phyloP scores from a whole-genome alignment of 2,329 filamentous ascomycete genomes.

The Bipolaris oryzae region DNA sequence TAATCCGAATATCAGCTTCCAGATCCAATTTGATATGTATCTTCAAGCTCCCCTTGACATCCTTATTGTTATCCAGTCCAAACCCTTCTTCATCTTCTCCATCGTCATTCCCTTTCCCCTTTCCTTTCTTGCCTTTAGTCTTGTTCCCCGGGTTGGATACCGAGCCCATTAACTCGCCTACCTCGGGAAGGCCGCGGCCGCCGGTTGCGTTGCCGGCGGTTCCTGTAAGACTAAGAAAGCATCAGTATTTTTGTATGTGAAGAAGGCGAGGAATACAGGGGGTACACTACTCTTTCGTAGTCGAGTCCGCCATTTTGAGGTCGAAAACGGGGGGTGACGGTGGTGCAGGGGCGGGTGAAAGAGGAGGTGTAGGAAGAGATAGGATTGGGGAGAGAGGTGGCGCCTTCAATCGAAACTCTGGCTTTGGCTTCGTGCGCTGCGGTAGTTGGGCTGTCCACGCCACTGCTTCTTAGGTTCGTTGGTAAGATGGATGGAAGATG shows the following conservation, averaged over 20 bases:
- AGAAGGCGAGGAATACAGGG: not conserved
- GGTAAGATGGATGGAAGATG: not conserved
- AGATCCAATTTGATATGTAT: conserved; percentile 32
- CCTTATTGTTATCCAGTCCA: conserved; percentile 26
- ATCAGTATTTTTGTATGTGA: conserved; percentile 1
- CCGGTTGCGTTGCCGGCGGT: conserved; percentile 16
- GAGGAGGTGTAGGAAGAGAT: not conserved
- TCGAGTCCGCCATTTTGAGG: conserved; percentile 14
- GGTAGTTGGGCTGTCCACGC: conserved; percentile 15
- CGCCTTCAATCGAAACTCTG: conserved; percentile 5
- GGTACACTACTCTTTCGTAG: conserved; percentile 19
- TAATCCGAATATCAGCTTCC: conserved; percentile 30
- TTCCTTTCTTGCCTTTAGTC: conserved; percentile 2
- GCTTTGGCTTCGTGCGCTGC: conserved; percentile 16
- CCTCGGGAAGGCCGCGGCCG: conserved; percentile 13
- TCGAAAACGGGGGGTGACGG: conserved; percentile 1
- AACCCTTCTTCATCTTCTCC: conserved; percentile 23
- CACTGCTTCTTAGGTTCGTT: conserved; percentile 13
- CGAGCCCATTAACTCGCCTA: conserved; percentile 17
- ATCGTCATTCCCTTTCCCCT: conserved; percentile 2
- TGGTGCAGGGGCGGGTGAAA: conserved; percentile 4
- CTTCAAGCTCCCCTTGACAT: conserved; percentile 34
- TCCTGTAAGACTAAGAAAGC: conserved; percentile 1
- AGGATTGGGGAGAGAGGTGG: conserved; percentile 6
- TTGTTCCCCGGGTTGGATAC: conserved; percentile 5